A percentile compares a stretch with the other conserved stretches of the same genome.
These are phyloP conservation scores for Sporothrix pseudoabietina DNA, from an alignment of 2,329 filamentous ascomycete genomes.

Conservation along the genomic window DNA sequence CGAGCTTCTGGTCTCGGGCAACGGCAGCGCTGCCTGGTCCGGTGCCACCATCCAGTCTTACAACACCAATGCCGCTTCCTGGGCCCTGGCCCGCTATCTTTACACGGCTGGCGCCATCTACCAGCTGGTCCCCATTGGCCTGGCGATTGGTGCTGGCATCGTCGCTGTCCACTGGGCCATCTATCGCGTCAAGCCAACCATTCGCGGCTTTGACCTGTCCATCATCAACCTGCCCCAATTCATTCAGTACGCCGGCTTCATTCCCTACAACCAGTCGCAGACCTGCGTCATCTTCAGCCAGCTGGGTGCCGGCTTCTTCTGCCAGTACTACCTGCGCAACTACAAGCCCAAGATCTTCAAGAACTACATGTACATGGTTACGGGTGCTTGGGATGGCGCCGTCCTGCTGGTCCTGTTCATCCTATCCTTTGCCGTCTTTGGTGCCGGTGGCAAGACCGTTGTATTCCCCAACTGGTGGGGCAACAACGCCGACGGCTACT, in stretches of 20 bases:
- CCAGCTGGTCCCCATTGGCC: slow-evolving; percentile 53
- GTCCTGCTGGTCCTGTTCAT: slow-evolving; percentile 54
- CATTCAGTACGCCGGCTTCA: slow-evolving; percentile 56
- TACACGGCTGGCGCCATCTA: slow-evolving; percentile 52
- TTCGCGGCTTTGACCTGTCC: slow-evolving; percentile 45
- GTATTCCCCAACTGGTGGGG: slow-evolving; percentile 59
- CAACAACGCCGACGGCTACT: slow-evolving; percentile 53
- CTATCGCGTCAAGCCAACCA: slow-evolving; percentile 51
- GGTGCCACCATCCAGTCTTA: slow-evolving; percentile 54
- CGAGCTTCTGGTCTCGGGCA: slow-evolving; percentile 48
- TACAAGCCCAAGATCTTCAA: slow-evolving; percentile 55
- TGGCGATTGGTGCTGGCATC: slow-evolving; percentile 51
- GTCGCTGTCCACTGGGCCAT: slow-evolving; percentile 51
- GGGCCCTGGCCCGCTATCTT: slow-evolving; percentile 57
- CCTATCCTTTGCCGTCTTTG: slow-evolving; percentile 59
- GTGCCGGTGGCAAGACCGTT: slow-evolving; percentile 46
- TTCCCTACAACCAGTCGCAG: slow-evolving; percentile 58
- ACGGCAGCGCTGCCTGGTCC: slow-evolving; percentile 56
- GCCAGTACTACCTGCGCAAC: slow-evolving; percentile 57
- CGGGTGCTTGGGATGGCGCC: slow-evolving; percentile 57
- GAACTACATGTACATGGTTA: slow-evolving; percentile 57
- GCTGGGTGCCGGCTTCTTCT: slow-evolving; percentile 49
- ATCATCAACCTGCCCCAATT: slow-evolving; percentile 58
- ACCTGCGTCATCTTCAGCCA: slow-evolving; percentile 57
- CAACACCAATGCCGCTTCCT: slow-evolving; percentile 52